Evolutionary conservation across 148 eudicot genomes (phyloP).

Genomic region (Camellia japonica): DNA sequence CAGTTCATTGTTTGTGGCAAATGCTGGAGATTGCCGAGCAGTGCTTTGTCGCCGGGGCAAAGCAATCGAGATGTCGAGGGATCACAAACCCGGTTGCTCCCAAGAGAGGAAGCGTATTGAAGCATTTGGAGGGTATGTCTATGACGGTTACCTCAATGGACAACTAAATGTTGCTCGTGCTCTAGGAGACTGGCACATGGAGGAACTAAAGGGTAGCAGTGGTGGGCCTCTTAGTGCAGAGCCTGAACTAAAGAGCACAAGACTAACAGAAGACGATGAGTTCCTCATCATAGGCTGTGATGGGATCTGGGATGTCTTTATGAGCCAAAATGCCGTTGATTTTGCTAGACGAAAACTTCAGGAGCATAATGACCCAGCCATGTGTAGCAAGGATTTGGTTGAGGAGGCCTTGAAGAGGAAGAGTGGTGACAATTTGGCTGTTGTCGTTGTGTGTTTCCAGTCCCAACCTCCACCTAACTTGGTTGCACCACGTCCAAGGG

Average conservation of each 20-base stretch:
- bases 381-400: conserved; percentile 77
- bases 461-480: conserved; percentile 66
- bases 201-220: conserved; percentile 50
- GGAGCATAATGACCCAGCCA: conserved; percentile 77
- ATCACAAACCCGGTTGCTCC: conserved; percentile 72
- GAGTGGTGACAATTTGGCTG: conserved; percentile 79
- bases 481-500: conserved; percentile 57
- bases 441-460: conserved; percentile 80
- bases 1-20: conserved; percentile 89
- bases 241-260: conserved; percentile 72
- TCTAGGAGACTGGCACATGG: conserved; percentile 91
- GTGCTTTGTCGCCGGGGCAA: conserved; percentile 79
- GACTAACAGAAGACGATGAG: conserved; percentile 78
- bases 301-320: conserved; percentile 89
- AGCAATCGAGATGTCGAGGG: conserved; percentile 86
- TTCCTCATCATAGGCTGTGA: conserved; percentile 89
- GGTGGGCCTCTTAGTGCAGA: conserved; percentile 78
- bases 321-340: conserved; percentile 91
- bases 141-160: conserved; percentile 92
- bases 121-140: conserved; percentile 76
- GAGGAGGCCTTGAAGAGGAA: conserved; percentile 82
- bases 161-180: conserved; percentile 89
- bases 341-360: conserved; percentile 85
- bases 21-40: conserved; percentile 96
- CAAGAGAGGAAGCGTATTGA: conserved; percentile 70